Percentiles rank a stretch among this genome's conserved stretches.
Conservation (phyloP, 2,329 filamentous ascomycete genomes). For the Coniella vitis region DNA sequence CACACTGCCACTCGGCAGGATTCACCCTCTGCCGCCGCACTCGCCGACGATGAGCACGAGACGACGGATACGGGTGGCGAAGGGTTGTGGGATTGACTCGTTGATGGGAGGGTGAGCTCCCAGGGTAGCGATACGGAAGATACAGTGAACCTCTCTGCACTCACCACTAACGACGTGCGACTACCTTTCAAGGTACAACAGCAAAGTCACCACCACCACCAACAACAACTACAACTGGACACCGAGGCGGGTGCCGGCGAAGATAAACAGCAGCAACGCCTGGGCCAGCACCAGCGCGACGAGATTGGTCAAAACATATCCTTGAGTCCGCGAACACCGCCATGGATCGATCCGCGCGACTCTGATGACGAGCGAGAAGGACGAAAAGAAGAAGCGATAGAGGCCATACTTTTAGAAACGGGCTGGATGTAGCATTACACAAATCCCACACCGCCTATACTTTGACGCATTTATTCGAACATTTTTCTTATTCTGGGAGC, state of each 20-base stretch:
- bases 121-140: slow-evolving; percentile 7
- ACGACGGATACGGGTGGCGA: slow-evolving; percentile 8
- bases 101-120: slow-evolving; percentile 13
- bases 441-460: too few species aligned
- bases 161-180: too few species aligned
- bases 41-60: slow-evolving; percentile 13
- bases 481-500: too few species aligned
- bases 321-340: not conserved
- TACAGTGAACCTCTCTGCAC: too few species aligned
- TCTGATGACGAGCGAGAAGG: not conserved
- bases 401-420: not conserved
- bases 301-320: too few species aligned
- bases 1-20: not conserved
- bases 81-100: slow-evolving; percentile 14
- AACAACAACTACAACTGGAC: too few species aligned
- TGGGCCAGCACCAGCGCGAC: not conserved
- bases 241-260: too few species aligned
- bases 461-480: too few species aligned
- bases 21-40: slow-evolving; percentile 8
- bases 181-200: not conserved
- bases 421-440: slow-evolving; percentile 7
- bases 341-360: not conserved
- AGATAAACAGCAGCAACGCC: too few species aligned
- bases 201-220: not conserved
- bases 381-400: not conserved